Conservation (phyloP, 2,329 filamentous ascomycete species). For the Paradendryphiella salina region DNA sequence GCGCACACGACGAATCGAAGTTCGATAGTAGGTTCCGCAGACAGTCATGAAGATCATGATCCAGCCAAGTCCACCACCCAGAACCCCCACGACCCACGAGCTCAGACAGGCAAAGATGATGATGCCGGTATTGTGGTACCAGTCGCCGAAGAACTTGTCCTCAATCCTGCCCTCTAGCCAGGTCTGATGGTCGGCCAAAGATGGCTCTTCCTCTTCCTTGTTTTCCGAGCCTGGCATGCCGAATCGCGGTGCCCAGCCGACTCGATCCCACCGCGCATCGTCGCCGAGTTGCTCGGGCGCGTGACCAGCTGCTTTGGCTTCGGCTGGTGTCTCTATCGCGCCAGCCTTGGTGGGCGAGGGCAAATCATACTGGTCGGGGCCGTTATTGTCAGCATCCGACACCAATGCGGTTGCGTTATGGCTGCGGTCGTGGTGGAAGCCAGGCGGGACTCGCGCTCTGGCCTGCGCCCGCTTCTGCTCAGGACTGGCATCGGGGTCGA, state of each 20-base stretch:
- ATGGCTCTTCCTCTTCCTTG: slow-evolving; percentile 62
- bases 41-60: slow-evolving; percentile 88
- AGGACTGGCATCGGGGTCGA: slow-evolving; percentile 80
- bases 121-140: slow-evolving; percentile 96
- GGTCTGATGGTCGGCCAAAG: slow-evolving; percentile 83
- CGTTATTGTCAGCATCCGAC: slow-evolving; percentile 65
- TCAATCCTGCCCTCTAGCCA: slow-evolving; percentile 81
- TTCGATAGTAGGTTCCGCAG: slow-evolving; percentile 95
- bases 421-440: slow-evolving; percentile 64
- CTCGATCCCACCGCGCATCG: slow-evolving; percentile 57
- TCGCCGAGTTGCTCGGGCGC: slow-evolving; percentile 57
- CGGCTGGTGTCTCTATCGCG: slow-evolving; percentile 60
- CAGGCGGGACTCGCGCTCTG: slow-evolving; percentile 65
- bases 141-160: slow-evolving; percentile 92
- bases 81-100: slow-evolving; percentile 85
- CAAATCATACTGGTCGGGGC: slow-evolving; percentile 69
- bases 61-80: slow-evolving; percentile 92
- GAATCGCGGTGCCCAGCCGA: slow-evolving; percentile 89
- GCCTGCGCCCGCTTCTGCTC: slow-evolving; percentile 84
- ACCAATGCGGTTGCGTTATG: slow-evolving; percentile 70
- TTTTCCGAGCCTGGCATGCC: slow-evolving; percentile 59
- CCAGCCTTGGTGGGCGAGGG: slow-evolving; percentile 73
- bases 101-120: slow-evolving; percentile 89
- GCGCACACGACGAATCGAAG: slow-evolving; percentile 87
- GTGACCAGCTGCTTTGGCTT: slow-evolving; percentile 56